Conservation (phyloP, 805 yeast species). For the Candida methanosorbosa region DNA sequence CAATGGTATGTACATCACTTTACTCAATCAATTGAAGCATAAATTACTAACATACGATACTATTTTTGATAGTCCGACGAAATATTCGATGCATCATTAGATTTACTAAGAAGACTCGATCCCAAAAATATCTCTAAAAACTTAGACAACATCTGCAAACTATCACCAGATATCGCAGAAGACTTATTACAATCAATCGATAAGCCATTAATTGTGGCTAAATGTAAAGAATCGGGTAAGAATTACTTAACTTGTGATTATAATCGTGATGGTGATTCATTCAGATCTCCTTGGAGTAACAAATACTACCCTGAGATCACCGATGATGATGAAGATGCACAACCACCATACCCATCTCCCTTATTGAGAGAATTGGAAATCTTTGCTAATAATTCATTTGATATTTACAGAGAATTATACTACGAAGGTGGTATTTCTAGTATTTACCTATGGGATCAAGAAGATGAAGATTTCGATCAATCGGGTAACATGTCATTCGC, state of each 20-base stretch:
- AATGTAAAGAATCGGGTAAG: constrained; percentile 50
- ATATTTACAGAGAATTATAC: constrained; percentile 84
- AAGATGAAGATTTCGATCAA: constrained; percentile 38
- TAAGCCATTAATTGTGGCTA: constrained; percentile 56
- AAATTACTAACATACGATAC: no score
- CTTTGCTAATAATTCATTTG: constrained; percentile 84
- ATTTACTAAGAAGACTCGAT: constrained; percentile 64
- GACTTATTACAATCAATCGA: constrained; percentile 84
- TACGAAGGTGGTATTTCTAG: constrained; percentile 92
- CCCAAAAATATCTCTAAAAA: constrained; percentile 49
- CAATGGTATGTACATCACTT: no score
- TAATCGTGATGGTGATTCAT: constrained; percentile 90
- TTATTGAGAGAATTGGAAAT: constrained; percentile 66
- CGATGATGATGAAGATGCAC: constrained; percentile 49
- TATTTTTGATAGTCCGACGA: constrained; percentile 27
- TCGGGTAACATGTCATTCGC: constrained; percentile 64
- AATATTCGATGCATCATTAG: constrained; percentile 69
- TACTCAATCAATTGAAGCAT: no score
- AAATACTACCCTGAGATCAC: constrained; percentile 46
- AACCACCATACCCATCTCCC: constrained; percentile 68
- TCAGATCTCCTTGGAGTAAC: constrained; percentile 87
- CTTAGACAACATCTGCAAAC: constrained; percentile 38
- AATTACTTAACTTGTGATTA: constrained; percentile 83
- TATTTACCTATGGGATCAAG: constrained; percentile 86
- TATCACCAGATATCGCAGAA: constrained; percentile 68